phyloP scores from a whole-genome alignment of 805 yeast species.

The Pichia eremophila region DNA sequence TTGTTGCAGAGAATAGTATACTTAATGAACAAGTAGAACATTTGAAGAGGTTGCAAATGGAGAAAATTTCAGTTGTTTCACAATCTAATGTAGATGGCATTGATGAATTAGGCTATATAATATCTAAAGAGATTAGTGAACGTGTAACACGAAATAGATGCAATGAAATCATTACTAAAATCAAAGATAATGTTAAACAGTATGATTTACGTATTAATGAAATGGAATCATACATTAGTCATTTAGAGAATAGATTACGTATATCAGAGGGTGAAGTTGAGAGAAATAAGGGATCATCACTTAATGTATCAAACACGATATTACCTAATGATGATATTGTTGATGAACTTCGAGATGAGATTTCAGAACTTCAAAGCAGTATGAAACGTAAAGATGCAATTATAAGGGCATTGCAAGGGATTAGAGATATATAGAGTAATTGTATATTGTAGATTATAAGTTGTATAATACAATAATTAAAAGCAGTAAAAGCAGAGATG shows the following conservation, averaged over 20 bases:
- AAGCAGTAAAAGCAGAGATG: no score
- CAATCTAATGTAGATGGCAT: background rate
- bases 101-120: background rate
- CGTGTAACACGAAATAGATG: background rate
- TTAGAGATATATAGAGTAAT: background rate
- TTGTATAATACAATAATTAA: background rate
- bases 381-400: constrained; percentile 69
- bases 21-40: constrained; percentile 64
- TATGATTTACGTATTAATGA: constrained; percentile 4
- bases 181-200: constrained; percentile 1
- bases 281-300: background rate
- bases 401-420: constrained; percentile 47
- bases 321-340: background rate
- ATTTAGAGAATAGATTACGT: constrained; percentile 9
- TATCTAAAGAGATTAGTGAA: no score
- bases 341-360: constrained; percentile 52
- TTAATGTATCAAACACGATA: background rate
- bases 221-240: constrained; percentile 7
- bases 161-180: background rate
- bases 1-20: constrained; percentile 53
- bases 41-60: constrained; percentile 46
- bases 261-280: constrained; percentile 9
- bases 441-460: background rate
- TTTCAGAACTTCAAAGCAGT: constrained; percentile 51
- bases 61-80: constrained; percentile 1